Base-by-base conservation (phyloP, 2,329 filamentous ascomycete species). In the Xylaria sp. region DNA sequence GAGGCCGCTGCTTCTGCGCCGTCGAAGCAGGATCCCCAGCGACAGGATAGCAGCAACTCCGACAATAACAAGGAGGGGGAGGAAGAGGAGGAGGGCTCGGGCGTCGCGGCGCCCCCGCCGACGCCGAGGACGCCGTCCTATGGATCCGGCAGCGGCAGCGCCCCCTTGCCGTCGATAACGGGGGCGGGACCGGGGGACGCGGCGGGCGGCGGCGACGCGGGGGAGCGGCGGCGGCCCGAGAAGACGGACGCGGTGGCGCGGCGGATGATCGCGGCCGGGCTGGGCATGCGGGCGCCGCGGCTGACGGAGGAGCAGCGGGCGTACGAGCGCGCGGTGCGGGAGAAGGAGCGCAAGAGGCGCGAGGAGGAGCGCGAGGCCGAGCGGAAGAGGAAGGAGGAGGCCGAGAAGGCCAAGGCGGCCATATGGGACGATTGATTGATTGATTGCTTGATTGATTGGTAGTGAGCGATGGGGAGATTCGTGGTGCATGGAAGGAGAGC, bases 171-270 rank as follows among this genome's bases (percentile, higher is more conserved):
- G 46, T 48, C 46, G 44, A n/a, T n/a, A n/a, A 29, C 42, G 46
- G 19, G 18, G 16, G 39, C 16, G 38, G 24, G 37, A 42, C 40
- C 44, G 17, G 11, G 29, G 29, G 16, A 3, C 29, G 29, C 8
- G 39, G 46, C 19, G 29, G 39, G 46, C 19, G 16, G 41, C 19
- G 37, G 49, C 19, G 34, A 40, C 45, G 57, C 17, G 50, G 49
- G 20, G 39, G 11, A 26, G 43, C 39, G 1, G 19, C 19, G 26
- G 18, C 55, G 48, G 38, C 93, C 92, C 0, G 92, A 96, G 74
- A 99, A 96, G 78, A 95, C 92, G 58, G 95, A 95, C 57, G 91
- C 92, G 0, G 91, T 96, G 38, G 94, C 94, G 4, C 84, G 89
- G 57, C 81, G 94, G 54, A 81, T 99, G 83, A 97, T 99, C 70